Percentiles rank a stretch among this genome's conserved stretches.
These are phyloP conservation scores for Penicillium dipodomyicola DNA, from an alignment of 495 filamentous ascomycete species.

Conservation along the genomic window DNA sequence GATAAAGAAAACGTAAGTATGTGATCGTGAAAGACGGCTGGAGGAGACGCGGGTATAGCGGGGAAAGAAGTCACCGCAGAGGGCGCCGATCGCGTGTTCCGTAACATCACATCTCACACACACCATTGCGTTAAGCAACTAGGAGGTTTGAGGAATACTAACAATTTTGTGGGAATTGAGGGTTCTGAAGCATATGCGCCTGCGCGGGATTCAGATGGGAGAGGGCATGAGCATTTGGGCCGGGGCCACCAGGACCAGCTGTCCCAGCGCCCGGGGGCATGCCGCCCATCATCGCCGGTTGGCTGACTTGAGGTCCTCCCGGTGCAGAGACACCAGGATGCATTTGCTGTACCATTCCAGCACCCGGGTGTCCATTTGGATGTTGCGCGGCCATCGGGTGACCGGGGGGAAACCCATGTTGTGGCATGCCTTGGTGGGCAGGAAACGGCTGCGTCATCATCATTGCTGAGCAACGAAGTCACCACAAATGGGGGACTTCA, in stretches of 20 bases:
- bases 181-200: constrained; percentile 61
- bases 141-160: constrained; percentile 17
- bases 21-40: constrained; percentile 13
- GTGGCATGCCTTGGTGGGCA: constrained; percentile 70
- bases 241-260: constrained; percentile 52
- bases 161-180: constrained; percentile 48
- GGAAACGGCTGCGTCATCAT: constrained; percentile 69
- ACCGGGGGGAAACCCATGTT: constrained; percentile 71
- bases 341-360: constrained; percentile 72
- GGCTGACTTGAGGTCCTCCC: constrained; percentile 72
- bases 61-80: background rate
- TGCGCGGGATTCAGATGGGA: constrained; percentile 73
- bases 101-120: background rate
- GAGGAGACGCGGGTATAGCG: background rate
- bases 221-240: constrained; percentile 73
- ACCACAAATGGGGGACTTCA: constrained; percentile 33
- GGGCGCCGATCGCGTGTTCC: background rate
- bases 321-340: constrained; percentile 84
- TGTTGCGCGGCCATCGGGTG: constrained; percentile 77
- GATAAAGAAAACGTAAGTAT: constrained; percentile 15
- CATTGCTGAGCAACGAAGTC: constrained; percentile 58
- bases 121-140: background rate
- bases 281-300: constrained; percentile 74
- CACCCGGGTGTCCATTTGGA: constrained; percentile 56
- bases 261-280: constrained; percentile 70